Conservation (phyloP, 208 protist species). For the Trypanosoma brucei region DNA sequence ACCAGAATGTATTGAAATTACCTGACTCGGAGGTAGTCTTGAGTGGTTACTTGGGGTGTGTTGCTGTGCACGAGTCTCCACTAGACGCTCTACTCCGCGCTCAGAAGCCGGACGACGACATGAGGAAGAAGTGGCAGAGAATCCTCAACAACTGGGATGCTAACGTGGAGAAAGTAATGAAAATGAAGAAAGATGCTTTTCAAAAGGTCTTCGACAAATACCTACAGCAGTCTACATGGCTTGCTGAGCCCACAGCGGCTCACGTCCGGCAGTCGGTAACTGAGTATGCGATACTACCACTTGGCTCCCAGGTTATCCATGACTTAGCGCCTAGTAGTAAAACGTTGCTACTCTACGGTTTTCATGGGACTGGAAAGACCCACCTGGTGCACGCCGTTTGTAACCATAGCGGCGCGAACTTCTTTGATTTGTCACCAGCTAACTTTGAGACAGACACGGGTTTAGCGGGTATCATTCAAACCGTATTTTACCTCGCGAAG, state of each 20-base stretch:
- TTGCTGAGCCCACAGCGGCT: slow-evolving; percentile 71
- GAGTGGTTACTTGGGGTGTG: slow-evolving; percentile 63
- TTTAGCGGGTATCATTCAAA: slow-evolving; percentile 74
- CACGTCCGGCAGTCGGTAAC: slow-evolving; percentile 71
- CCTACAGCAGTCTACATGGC: slow-evolving; percentile 46
- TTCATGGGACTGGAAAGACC: slow-evolving; percentile 87
- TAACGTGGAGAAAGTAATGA: slow-evolving; percentile 59
- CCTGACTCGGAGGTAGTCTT: slow-evolving; percentile 40
- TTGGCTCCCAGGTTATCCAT: slow-evolving; percentile 89
- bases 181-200: slow-evolving; percentile 77
- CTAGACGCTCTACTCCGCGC: slow-evolving; percentile 39
- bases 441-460: slow-evolving; percentile 74
- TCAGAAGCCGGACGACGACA: slow-evolving; percentile 64
- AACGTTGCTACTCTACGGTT: slow-evolving; percentile 85
- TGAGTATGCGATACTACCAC: slow-evolving; percentile 83
- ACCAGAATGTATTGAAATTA: slow-evolving; percentile 83
- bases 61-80: slow-evolving; percentile 50
- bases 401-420: slow-evolving; percentile 82
- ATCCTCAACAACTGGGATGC: slow-evolving; percentile 78
- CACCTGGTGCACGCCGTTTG: slow-evolving; percentile 81
- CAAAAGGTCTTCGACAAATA: slow-evolving; percentile 68
- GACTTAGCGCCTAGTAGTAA: slow-evolving; percentile 67
- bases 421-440: slow-evolving; percentile 90
- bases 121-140: slow-evolving; percentile 84
- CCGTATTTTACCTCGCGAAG: slow-evolving; percentile 89